These are phyloP conservation scores for Starmerella geochares DNA, from an alignment of 805 yeast genomes.

Conservation along the genomic window DNA sequence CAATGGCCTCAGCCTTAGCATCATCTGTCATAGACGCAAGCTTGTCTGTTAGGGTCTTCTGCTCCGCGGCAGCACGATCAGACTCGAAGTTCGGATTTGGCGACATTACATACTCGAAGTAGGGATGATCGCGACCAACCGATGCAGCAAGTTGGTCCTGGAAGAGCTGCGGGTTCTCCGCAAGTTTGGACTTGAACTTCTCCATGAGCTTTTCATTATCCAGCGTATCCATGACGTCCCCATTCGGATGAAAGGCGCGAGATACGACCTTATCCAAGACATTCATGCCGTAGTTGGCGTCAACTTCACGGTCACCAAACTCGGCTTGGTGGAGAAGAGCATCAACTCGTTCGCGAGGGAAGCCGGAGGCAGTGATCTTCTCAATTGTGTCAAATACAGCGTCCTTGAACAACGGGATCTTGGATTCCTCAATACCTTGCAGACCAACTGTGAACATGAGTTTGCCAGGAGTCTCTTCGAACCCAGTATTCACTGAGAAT, in stretches of 20 bases:
- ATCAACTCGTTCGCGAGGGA: slow-evolving; percentile 54
- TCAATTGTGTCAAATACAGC: slow-evolving; percentile 42
- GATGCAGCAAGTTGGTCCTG: slow-evolving; percentile 48
- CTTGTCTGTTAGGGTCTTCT: slow-evolving; percentile 38
- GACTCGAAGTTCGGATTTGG: slow-evolving; percentile 54
- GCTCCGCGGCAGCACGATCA: slow-evolving; percentile 47
- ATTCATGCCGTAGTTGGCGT: slow-evolving; percentile 79
- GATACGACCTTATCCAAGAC: slow-evolving; percentile 66
- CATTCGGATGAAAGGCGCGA: slow-evolving; percentile 73
- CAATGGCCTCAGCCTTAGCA: slow-evolving; percentile 49
- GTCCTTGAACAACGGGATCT: slow-evolving; percentile 39
- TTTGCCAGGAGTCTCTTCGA: slow-evolving; percentile 68
- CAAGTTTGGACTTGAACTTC: slow-evolving; percentile 54
- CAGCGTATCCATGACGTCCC: slow-evolving; percentile 53
- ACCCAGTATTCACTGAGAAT: slow-evolving; percentile 76
- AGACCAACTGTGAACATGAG: slow-evolving; percentile 76
- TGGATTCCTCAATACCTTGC: slow-evolving; percentile 53
- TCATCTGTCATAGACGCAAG: slow-evolving; percentile 39
- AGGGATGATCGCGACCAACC: slow-evolving; percentile 38
- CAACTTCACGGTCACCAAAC: slow-evolving; percentile 70
- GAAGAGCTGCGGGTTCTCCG: slow-evolving; percentile 47
- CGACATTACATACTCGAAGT: slow-evolving; percentile 63
- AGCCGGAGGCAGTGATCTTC: slow-evolving; percentile 37
- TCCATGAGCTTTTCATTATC: slow-evolving; percentile 53
- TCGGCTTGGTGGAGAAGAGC: slow-evolving; percentile 87